Conservation (phyloP, 495 filamentous ascomycete species). For the Aspergillus bridgeri region DNA sequence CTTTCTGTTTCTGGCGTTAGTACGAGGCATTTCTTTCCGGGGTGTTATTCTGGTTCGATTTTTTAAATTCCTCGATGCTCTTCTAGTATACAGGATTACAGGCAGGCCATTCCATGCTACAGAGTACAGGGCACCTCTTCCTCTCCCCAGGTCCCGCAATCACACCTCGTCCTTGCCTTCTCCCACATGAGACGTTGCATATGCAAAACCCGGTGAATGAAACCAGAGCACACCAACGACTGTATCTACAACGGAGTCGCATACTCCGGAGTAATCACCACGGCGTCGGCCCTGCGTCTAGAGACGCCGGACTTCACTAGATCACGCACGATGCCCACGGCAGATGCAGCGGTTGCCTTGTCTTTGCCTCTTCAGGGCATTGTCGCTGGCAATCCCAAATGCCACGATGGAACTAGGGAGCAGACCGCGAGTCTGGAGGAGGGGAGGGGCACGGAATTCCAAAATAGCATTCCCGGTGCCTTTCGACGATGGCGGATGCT, state of each 20-base stretch:
- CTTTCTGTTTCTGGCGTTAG: not conserved
- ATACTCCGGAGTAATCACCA: not conserved
- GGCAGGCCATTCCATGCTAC: not conserved
- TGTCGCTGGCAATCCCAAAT: not conserved
- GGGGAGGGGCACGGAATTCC: not conserved
- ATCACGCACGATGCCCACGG: not conserved
- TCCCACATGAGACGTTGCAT: not conserved
- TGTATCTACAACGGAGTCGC: not conserved
- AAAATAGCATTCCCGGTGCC: not conserved
- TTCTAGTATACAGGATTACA: not conserved
- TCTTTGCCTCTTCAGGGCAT: not conserved
- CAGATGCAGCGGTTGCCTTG: not conserved
- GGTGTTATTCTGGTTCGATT: not conserved
- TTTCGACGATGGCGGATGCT: not conserved
- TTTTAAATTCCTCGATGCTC: too few relatives aligned
- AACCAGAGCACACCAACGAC: not conserved
- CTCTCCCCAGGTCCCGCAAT: not conserved
- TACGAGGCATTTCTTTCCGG: not conserved
- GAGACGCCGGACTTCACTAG: not conserved
- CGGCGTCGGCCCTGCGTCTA: not conserved
- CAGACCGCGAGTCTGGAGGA: not conserved
- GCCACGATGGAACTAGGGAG: not conserved
- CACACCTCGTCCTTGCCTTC: not conserved
- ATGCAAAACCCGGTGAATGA: not conserved
- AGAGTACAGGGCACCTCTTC: not conserved